Percentiles rank a stretch among this genome's conserved stretches.
These are phyloP conservation scores for Pilasporangium apinafurcum DNA, from an alignment of 352 stramenopile species.

Conservation along the genomic window DNA sequence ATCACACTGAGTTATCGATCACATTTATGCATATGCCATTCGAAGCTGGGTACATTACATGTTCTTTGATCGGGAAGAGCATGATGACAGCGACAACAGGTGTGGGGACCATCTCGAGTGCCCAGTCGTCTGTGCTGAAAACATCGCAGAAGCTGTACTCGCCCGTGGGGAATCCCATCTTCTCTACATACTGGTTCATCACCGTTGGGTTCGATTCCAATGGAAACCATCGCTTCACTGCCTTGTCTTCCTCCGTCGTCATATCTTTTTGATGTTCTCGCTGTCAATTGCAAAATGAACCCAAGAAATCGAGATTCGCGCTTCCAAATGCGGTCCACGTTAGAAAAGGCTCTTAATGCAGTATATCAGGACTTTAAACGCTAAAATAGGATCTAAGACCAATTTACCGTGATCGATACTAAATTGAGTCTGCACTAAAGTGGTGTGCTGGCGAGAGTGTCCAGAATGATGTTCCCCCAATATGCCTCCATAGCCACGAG, in stretches of 20 bases:
- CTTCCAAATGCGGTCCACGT: too few species aligned
- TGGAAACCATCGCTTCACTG: conserved; percentile 80
- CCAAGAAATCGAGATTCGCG: too few species aligned
- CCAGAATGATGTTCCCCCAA: conserved; percentile 28
- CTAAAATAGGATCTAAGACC: too few species aligned
- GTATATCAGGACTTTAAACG: too few species aligned
- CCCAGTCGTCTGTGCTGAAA: conserved; percentile 95
- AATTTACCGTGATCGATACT: too few species aligned
- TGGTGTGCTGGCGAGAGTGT: conserved; percentile 10
- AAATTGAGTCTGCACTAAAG: too few species aligned
- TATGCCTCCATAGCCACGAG: conserved; percentile 23
- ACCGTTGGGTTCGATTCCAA: conserved; percentile 94
- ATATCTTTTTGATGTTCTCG: neutral
- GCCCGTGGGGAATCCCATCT: conserved; percentile 88
- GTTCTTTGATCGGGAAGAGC: conserved; percentile 93
- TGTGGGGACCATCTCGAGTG: conserved; percentile 93
- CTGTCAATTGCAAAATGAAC: too few species aligned
- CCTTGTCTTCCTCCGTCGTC: conserved; percentile 34
- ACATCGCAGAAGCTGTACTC: conserved; percentile 92
- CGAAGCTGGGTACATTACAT: too few species aligned
- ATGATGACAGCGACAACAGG: conserved; percentile 92
- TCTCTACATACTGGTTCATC: conserved; percentile 94
- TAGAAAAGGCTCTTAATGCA: too few species aligned
- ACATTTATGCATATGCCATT: too few species aligned
- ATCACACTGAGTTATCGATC: conserved; percentile 2